Conservation (phyloP, 1,284 basidiomycete genomes). For the Ganoderma sp. region DNA sequence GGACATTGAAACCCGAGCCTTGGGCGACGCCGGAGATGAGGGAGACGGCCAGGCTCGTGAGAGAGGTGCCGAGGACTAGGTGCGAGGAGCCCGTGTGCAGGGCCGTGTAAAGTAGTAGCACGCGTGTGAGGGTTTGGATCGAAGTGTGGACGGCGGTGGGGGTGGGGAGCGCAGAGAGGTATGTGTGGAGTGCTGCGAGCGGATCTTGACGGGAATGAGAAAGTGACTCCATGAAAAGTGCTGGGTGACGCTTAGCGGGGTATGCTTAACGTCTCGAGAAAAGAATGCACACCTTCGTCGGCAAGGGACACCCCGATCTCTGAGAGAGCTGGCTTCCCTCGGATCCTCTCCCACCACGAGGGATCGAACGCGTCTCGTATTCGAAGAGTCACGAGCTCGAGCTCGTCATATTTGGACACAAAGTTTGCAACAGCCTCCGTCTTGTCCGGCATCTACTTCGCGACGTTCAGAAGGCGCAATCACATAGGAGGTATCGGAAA, state of each 20-base stretch:
- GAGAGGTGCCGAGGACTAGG: conserved; percentile 79
- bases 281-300: conserved; percentile 54
- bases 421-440: conserved; percentile 55
- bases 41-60: conserved; percentile 81
- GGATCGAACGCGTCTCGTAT: conserved; percentile 76
- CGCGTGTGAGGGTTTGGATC: conserved; percentile 66
- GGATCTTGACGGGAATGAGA: conserved; percentile 43
- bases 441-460: conserved; percentile 57
- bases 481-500: neutral
- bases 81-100: conserved; percentile 67
- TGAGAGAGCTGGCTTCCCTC: conserved; percentile 38
- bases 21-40: conserved; percentile 79
- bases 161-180: conserved; percentile 77
- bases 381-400: conserved; percentile 65
- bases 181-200: conserved; percentile 55
- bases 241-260: conserved; percentile 32
- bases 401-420: conserved; percentile 54
- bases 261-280: neutral
- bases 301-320: conserved; percentile 52
- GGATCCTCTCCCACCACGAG: conserved; percentile 65
- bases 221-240: conserved; percentile 34
- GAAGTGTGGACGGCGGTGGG: conserved; percentile 74
- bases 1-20: conserved; percentile 81
- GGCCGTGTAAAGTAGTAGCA: conserved; percentile 76
- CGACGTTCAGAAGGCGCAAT: conserved; percentile 15